Base-by-base conservation (phyloP, 2,329 filamentous ascomycete genomes). In the Colletotrichum limetticola region DNA sequence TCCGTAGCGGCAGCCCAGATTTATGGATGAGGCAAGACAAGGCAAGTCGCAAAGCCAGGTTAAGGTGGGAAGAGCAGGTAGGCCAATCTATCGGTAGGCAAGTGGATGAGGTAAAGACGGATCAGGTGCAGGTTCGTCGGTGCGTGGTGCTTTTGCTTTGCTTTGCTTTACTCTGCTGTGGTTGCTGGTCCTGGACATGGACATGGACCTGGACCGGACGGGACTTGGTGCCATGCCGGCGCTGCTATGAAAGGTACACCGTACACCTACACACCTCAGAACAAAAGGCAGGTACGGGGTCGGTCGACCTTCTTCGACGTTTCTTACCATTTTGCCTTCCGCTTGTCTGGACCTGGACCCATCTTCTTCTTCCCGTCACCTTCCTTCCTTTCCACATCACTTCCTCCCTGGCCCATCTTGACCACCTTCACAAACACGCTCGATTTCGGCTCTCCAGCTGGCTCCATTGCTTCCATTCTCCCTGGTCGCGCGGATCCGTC, bases 281-380 rank as follows among this genome's bases (percentile, higher is more conserved):
- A 19, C 19, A 49, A 49, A 49, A 49, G 42, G 42, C 42, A 49
- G 42, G 42, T 49, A 49, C 42, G 42, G 42, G 42, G 42, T 49
- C 42, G 42, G 64, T 53, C 64, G 59, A 24, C 65, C 60, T 55
- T 71, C 68, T 53, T 72, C 58, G 70, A 72, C 71, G 71, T 74
- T 74, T 74, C 61, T 58, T 72, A 68, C 60, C 69, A 74, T 66
- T 70, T 72, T 72, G 72, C 73, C 69, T 75, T 74, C 74, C 70
- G 58, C 66, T 71, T 67, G 72, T 72, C 74, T 73, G 60, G 70
- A 59, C 53, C 70, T 61, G 58, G 69, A 57, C 60, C 70, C 66
- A 37, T 72, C 63, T 58, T 72, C 68, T 49, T 72, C 71, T 68
- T 67, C 37, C 37, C 37, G 37, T 42, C 67, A 72, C 71, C 71